phyloP scores from a whole-genome alignment of 345 rosid species.

The Psidium friedrichsthalianum region DNA sequence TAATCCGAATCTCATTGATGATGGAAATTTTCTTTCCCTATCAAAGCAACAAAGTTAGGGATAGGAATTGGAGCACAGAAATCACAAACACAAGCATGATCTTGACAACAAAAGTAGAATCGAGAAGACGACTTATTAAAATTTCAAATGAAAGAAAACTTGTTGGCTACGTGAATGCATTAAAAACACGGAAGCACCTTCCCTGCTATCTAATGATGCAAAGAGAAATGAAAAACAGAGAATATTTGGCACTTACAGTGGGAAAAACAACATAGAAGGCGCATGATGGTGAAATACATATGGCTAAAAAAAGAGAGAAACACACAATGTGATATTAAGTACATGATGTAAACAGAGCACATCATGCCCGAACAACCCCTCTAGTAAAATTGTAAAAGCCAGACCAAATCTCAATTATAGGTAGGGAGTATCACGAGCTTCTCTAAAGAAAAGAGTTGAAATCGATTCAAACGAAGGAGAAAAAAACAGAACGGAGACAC shows the following conservation, averaged over 20 bases:
- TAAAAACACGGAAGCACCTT: not conserved
- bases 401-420: not conserved
- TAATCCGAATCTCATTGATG: too few species aligned
- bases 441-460: not conserved
- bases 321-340: not conserved
- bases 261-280: not conserved
- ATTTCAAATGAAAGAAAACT: not conserved
- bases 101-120: too few species aligned
- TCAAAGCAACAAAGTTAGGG: too few species aligned
- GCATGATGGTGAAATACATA: not conserved
- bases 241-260: too few species aligned
- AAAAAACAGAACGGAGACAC: too few species aligned
- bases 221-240: not conserved
- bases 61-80: too few species aligned
- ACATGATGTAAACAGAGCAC: not conserved
- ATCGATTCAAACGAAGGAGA: too few species aligned
- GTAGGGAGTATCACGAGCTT: not conserved
- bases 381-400: not conserved
- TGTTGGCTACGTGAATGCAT: not conserved
- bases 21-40: too few species aligned
- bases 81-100: too few species aligned
- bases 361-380: not conserved
- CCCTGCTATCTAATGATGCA: not conserved
- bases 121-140: conserved; percentile 30
- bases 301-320: not conserved